phyloP scores from a whole-genome alignment of 768 basidiomycete genomes.

The Pisolithus sp. region DNA sequence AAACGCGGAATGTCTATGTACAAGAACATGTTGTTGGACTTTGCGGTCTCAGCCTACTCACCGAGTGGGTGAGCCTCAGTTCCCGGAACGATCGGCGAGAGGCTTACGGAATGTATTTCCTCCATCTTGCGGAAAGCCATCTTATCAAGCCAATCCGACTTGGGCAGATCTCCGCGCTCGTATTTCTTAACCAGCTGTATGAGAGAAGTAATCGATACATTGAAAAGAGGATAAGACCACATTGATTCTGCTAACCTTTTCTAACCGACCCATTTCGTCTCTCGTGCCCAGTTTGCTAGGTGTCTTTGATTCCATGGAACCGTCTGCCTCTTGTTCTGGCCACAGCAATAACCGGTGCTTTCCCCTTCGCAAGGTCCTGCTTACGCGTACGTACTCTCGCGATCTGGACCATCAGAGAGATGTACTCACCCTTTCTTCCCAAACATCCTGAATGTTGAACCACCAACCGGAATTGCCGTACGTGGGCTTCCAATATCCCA shows the following conservation, averaged over 20 bases:
- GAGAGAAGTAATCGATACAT: neutral
- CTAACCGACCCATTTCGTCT: constrained; percentile 94
- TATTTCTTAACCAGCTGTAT: constrained; percentile 87
- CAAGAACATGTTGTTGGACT: constrained; percentile 90
- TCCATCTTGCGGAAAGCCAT: constrained; percentile 93
- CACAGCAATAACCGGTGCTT: constrained; percentile 87
- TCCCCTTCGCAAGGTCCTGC: constrained; percentile 81
- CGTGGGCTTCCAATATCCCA: constrained; percentile 92
- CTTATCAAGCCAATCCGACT: constrained; percentile 94
- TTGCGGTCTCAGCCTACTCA: constrained; percentile 75
- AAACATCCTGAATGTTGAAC: constrained; percentile 85
- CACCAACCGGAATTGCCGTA: constrained; percentile 77
- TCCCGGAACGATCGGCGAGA: neutral
- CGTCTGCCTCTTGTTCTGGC: constrained; percentile 81
- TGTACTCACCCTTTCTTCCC: constrained; percentile 79
- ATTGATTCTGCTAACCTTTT: constrained; percentile 53
- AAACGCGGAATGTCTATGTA: constrained; percentile 96
- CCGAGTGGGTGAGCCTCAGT: neutral
- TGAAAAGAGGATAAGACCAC: constrained; percentile 16
- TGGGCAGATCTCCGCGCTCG: constrained; percentile 86
- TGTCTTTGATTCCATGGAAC: constrained; percentile 71
- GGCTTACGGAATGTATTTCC: constrained; percentile 80
- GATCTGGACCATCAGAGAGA: neutral
- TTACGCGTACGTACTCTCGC: neutral
- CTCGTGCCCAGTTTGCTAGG: constrained; percentile 76